Evolutionary conservation across 2,329 filamentous ascomycete genomes (phyloP).

Genomic region (Fusarium nanum): DNA sequence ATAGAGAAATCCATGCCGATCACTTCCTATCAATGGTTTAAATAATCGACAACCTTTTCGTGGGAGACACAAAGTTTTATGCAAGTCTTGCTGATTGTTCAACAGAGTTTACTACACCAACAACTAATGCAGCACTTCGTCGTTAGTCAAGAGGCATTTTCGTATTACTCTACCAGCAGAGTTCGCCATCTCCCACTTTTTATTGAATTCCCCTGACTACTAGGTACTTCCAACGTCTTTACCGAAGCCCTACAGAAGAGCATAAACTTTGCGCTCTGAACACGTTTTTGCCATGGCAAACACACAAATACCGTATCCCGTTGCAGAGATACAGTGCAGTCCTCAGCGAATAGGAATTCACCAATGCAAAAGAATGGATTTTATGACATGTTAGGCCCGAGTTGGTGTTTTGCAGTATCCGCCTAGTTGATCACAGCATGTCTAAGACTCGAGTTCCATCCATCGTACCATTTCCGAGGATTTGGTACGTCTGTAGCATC

Average conservation of each 20-base stretch:
- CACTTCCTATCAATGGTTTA: background rate
- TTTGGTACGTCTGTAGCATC: background rate
- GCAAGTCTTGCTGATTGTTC: background rate
- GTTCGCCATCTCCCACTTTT: slow-evolving; percentile 5
- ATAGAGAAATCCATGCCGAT: slow-evolving; percentile 3
- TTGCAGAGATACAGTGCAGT: background rate
- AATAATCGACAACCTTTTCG: background rate
- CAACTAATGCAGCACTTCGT: background rate
- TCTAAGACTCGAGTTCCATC: background rate
- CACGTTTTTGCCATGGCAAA: background rate
- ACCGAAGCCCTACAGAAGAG: background rate
- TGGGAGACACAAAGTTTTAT: background rate
- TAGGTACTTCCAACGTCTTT: slow-evolving; percentile 1
- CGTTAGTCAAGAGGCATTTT: slow-evolving; percentile 2
- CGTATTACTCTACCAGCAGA: background rate
- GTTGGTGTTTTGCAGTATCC: slow-evolving; percentile 1
- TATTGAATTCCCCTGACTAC: slow-evolving; percentile 17
- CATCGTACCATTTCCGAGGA: slow-evolving; percentile 1
- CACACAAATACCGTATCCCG: background rate
- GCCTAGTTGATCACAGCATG: background rate
- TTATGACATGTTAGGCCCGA: slow-evolving; percentile 1
- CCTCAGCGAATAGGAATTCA: background rate
- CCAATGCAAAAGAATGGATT: slow-evolving; percentile 7
- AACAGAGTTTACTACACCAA: slow-evolving; percentile 11
- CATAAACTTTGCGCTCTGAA: background rate